These are phyloP conservation scores for Xylaria sp. DNA, from an alignment of 2,329 filamentous ascomycete species.

Conservation along the genomic window DNA sequence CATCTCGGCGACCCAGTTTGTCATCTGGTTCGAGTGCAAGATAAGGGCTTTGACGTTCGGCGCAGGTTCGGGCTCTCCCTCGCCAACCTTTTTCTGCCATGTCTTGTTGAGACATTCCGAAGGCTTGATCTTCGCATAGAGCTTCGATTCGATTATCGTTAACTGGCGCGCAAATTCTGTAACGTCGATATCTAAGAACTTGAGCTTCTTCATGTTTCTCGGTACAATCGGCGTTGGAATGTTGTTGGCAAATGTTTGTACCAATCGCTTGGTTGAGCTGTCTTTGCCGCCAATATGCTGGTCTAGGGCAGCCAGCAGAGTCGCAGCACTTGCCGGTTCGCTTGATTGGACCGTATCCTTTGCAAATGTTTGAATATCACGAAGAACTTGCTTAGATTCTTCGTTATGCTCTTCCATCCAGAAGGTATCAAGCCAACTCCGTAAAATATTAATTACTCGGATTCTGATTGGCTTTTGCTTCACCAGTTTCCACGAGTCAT, in stretches of 20 bases:
- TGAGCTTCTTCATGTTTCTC: constrained; percentile 99
- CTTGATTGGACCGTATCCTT: constrained; percentile 89
- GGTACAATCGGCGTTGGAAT: constrained; percentile 86
- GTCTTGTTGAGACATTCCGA: constrained; percentile 97
- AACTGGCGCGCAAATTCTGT: constrained; percentile 96
- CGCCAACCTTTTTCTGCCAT: constrained; percentile 91
- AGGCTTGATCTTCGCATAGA: constrained; percentile 93
- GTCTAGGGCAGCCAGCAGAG: constrained; percentile 80
- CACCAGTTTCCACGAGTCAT: constrained; percentile 81
- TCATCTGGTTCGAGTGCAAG: constrained; percentile 96
- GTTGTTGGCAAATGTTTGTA: constrained; percentile 77
- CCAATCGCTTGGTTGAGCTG: constrained; percentile 74
- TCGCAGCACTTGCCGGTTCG: constrained; percentile 81
- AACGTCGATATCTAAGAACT: constrained; percentile 94
- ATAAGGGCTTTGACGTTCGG: constrained; percentile 95
- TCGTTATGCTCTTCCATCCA: constrained; percentile 96
- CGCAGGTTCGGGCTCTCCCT: constrained; percentile 77
- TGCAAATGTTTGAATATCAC: constrained; percentile 84
- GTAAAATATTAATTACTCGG: constrained; percentile 93
- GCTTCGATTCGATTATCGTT: constrained; percentile 89
- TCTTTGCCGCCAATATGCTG: constrained; percentile 86
- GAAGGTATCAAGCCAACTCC: constrained; percentile 97
- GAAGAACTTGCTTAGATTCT: constrained; percentile 76
- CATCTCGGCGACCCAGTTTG: constrained; percentile 99
- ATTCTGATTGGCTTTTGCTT: constrained; percentile 97